A percentile compares a stretch with the other conserved stretches of the same genome.
Conservation (phyloP, 306 rosid species). For the Trifolium fragiferum region DNA sequence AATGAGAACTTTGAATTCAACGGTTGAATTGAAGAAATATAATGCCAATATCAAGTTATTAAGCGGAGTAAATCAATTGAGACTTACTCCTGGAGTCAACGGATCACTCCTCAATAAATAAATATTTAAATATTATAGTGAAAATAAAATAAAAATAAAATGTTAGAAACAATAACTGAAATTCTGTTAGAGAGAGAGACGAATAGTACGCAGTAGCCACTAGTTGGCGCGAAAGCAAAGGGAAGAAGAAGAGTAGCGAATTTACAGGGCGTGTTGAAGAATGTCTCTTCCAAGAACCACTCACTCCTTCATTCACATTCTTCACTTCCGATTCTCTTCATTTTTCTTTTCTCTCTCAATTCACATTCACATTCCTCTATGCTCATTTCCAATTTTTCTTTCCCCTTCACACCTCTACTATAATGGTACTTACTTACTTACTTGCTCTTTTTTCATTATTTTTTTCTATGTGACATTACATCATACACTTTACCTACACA, state of each 20-base stretch:
- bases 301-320: conserved; percentile 43
- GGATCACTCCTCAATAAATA: too few species aligned
- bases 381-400: conserved; percentile 21
- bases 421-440: conserved; percentile 68
- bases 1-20: too few species aligned
- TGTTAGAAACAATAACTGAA: not conserved
- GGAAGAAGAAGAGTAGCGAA: conserved; percentile 64
- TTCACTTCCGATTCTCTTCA: conserved; percentile 31
- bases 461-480: not conserved
- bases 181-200: conserved; percentile 37
- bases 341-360: conserved; percentile 17
- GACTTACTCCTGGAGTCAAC: too few species aligned
- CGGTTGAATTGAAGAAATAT: too few species aligned
- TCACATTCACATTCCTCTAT: not conserved
- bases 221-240: conserved; percentile 83
- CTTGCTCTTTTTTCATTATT: too few species aligned
- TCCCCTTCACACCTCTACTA: conserved; percentile 44
- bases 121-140: too few species aligned
- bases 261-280: conserved; percentile 69
- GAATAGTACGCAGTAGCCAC: conserved; percentile 59
- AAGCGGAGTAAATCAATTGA: too few species aligned
- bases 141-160: too few species aligned
- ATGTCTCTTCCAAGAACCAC: conserved; percentile 60
- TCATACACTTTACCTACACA: not conserved
- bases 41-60: too few species aligned